Conservation (phyloP, 2,329 filamentous ascomycete species). For the Fusarium sp. region DNA sequence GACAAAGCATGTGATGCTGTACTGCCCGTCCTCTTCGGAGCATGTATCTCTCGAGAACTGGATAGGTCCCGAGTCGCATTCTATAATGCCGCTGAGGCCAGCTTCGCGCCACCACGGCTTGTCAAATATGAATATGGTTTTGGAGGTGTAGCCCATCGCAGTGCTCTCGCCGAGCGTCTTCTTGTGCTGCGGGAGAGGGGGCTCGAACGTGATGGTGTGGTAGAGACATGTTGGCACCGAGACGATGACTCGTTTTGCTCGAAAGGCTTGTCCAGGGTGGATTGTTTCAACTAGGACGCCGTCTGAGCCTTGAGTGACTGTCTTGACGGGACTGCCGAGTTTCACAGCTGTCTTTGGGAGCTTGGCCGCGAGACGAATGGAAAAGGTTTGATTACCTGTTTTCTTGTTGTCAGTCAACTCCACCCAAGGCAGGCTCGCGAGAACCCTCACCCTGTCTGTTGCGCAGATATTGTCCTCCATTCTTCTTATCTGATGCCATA, state of each 20-base stretch:
- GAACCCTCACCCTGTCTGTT: constrained; percentile 33
- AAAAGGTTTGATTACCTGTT: constrained; percentile 30
- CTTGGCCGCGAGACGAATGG: constrained; percentile 21
- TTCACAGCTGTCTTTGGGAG: constrained; percentile 24
- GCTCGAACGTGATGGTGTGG: constrained; percentile 36
- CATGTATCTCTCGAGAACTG: constrained; percentile 45
- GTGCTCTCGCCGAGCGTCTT: constrained; percentile 42
- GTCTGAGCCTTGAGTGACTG: constrained; percentile 25
- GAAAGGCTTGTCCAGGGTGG: constrained; percentile 16
- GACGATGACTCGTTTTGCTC: constrained; percentile 39
- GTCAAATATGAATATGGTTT: constrained; percentile 52
- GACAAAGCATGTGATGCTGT: constrained; percentile 47
- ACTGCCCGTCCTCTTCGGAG: constrained; percentile 35
- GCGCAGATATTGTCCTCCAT: constrained; percentile 40
- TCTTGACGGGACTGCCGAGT: constrained; percentile 28
- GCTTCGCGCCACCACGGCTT: constrained; percentile 57
- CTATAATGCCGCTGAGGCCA: constrained; percentile 53
- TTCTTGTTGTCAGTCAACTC: not conserved
- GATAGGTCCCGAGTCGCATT: constrained; percentile 47
- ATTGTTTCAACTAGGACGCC: constrained; percentile 28
- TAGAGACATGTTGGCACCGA: constrained; percentile 43
- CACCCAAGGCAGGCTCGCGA: no score
- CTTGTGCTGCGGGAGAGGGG: constrained; percentile 45
- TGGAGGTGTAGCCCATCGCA: constrained; percentile 49
- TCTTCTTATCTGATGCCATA: constrained; percentile 28